Evolutionary conservation across 208 protist genomes (phyloP).

Genomic region (Acanthamoeba lenticulata): DNA sequence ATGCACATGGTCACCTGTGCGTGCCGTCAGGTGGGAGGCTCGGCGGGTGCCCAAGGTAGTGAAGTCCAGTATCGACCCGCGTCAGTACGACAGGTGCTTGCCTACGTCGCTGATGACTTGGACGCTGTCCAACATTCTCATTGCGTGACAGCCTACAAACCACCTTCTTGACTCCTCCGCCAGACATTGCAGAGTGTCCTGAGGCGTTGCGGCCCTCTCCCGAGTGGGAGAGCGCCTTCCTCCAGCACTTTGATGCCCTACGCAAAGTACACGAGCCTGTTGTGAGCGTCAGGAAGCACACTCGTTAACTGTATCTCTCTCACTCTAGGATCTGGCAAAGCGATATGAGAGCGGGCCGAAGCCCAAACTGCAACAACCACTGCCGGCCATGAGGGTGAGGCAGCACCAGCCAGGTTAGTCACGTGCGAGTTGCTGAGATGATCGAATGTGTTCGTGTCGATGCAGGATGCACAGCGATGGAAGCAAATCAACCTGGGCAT

Average conservation of each 20-base stretch:
- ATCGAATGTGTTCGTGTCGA: too few species aligned
- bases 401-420: too few species aligned
- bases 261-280: neutral
- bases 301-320: too few species aligned
- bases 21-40: conserved; percentile 12
- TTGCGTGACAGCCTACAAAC: neutral
- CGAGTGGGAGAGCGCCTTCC: neutral
- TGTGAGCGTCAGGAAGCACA: too few species aligned
- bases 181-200: neutral
- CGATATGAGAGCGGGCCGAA: neutral
- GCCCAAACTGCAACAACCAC: neutral
- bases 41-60: conserved; percentile 1
- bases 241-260: neutral
- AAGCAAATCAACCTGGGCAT: neutral
- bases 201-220: neutral
- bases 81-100: neutral
- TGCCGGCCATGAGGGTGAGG: neutral
- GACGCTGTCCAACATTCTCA: too few species aligned
- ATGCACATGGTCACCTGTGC: neutral
- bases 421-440: too few species aligned
- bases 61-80: neutral
- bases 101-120: too few species aligned
- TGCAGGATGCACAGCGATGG: neutral
- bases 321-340: neutral
- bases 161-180: neutral